phyloP scores from a whole-genome alignment of 345 rosid species.

The Passiflora organensis region DNA sequence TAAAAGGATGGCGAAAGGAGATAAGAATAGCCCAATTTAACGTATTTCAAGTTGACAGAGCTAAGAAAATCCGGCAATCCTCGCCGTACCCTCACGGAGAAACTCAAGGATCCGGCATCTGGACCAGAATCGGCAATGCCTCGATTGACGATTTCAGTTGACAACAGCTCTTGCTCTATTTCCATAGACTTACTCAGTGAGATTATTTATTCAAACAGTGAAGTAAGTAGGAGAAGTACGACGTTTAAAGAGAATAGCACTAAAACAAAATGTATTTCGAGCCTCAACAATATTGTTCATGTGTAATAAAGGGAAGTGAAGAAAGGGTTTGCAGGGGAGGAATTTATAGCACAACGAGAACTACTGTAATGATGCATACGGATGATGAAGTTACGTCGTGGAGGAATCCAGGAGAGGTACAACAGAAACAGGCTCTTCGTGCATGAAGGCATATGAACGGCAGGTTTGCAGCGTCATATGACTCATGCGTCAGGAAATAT shows the following conservation, averaged over 20 bases:
- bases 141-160: conserved; percentile 47
- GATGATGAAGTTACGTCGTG: conserved; percentile 1
- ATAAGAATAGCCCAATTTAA: conserved; percentile 56
- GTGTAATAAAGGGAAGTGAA: not conserved
- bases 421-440: conserved; percentile 15
- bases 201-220: no score
- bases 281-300: not conserved
- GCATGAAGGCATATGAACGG: conserved; percentile 6
- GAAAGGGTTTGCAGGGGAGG: not conserved
- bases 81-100: conserved; percentile 38
- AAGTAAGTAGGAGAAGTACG: not conserved
- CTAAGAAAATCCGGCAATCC: conserved; percentile 46
- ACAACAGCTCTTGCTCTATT: conserved; percentile 23
- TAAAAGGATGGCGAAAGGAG: conserved; percentile 42
- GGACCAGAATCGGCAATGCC: conserved; percentile 35
- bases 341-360: not conserved
- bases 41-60: conserved; percentile 54
- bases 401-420: not conserved
- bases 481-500: not conserved
- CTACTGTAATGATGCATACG: not conserved
- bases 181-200: conserved; percentile 16
- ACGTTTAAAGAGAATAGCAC: not conserved
- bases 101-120: conserved; percentile 37
- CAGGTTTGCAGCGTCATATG: conserved; percentile 5
- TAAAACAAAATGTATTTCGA: no score